phyloP scores from a whole-genome alignment of 495 filamentous ascomycete species.

The Penicillium canescens region DNA sequence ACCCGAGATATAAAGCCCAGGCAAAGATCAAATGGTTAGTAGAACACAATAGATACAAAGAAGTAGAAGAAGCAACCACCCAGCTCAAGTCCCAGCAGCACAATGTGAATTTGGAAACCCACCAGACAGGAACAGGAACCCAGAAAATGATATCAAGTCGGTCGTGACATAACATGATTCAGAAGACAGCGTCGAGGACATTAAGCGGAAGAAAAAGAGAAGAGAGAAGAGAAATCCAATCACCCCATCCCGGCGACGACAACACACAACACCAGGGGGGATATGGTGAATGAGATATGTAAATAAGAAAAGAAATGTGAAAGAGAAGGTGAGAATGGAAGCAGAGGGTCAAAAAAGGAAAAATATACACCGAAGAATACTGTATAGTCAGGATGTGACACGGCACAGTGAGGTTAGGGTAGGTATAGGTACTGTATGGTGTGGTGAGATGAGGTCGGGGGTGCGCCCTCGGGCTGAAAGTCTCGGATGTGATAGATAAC shows the following conservation, averaged over 20 bases:
- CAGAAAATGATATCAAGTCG: constrained; percentile 10
- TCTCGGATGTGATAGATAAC: neutral
- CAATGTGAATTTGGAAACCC: neutral
- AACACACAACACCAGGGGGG: neutral
- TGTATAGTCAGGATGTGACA: constrained; percentile 12
- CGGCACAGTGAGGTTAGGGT: neutral
- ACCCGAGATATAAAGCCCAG: neutral
- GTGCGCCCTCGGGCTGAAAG: neutral
- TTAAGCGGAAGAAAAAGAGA: constrained; percentile 7
- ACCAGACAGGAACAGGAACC: constrained; percentile 6
- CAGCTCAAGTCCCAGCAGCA: constrained; percentile 5
- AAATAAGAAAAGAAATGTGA: constrained; percentile 2
- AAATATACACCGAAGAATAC: constrained; percentile 18
- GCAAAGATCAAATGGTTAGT: constrained; percentile 10
- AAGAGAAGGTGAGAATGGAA: neutral
- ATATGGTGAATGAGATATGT: constrained; percentile 6
- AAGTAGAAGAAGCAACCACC: constrained; percentile 9
- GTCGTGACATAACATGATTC: constrained; percentile 31
- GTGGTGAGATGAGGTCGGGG: constrained; percentile 5
- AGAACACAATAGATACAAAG: constrained; percentile 21
- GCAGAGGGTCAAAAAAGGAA: neutral
- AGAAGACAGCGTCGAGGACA: constrained; percentile 23
- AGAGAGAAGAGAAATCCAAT: neutral
- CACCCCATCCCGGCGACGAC: constrained; percentile 14
- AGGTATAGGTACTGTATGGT: no score